Evolutionary conservation across 192 early-diverging fungal genomes (phyloP), one percentile per base, ranked within the genome.

Genomic region (Mortierella antarctica): DNA sequence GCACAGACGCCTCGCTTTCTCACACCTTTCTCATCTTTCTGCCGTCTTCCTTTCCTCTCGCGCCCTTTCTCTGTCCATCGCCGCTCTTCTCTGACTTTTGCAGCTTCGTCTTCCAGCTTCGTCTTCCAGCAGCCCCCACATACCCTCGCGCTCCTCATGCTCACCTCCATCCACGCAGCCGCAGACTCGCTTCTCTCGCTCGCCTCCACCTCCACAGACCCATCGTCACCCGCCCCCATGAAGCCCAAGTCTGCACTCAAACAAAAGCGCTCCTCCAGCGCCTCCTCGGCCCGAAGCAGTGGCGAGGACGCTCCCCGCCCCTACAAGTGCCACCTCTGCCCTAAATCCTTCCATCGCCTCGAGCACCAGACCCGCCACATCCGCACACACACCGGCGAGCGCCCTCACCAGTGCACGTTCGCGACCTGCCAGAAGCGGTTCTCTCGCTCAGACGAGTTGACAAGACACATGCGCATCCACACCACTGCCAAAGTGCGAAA

Each of bases 341-440:
- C 83, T 44, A 89, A 90, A 44, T 82, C 88, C 53, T 97, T 97
- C 83, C 89, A 92, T 66, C 90, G 96, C 20, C 84, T 92, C 20
- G 94, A 96, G 77, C 95, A 97, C 71, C 89, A 96, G 63, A 91
- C 90, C 47, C 93, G 95, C 56, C 95, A 97, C 69, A 87, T 92
- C 62, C 91, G 95, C 60, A 93, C 94, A 14, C 96, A 98, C 75
- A 96, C 95, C 7, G 93, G 94, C 44, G 91, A 91, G 66, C 94
- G 92, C 67, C 96, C 96, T 18, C 96, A 93, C 74, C 85, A 84
- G 47, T 98, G 96, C 79, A 84, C 86, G 0, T 86, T 91, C 20
- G 23, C 63, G 9, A 84, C 85, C 39, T 97, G 96, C 67, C 88
- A 87, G 62, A 94, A 94, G 84, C 88, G 89, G 11, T 97, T 97